A percentile compares a stretch with the other conserved stretches of the same genome.
Evolutionary conservation across 768 basidiomycete genomes (phyloP).

Genomic region (Tubosaeta brunneosetosa): DNA sequence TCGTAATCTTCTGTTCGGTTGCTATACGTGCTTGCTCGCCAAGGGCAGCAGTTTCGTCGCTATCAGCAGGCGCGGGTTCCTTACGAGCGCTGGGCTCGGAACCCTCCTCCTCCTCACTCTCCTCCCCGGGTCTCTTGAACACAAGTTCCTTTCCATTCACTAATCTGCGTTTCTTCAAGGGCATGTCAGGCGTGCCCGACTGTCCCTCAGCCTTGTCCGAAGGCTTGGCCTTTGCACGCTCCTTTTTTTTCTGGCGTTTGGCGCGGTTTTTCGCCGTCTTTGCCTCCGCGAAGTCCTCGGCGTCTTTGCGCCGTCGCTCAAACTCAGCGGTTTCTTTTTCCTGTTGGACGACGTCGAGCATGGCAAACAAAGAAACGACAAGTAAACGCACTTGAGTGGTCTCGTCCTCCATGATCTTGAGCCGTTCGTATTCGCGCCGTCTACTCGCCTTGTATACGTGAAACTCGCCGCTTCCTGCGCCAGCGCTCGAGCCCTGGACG

Average conservation of each 20-base stretch:
- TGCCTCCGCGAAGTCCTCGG: constrained; percentile 67
- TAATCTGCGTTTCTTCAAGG: constrained; percentile 75
- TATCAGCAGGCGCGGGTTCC: not conserved
- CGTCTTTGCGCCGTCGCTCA: constrained; percentile 64
- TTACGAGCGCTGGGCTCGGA: not conserved
- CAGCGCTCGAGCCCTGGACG: constrained; percentile 95
- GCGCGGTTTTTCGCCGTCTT: constrained; percentile 96
- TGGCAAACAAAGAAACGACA: not conserved
- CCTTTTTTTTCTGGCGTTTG: constrained; percentile 92
- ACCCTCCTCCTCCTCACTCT: constrained; percentile 35
- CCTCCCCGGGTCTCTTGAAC: constrained; percentile 52
- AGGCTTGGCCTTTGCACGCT: constrained; percentile 48
- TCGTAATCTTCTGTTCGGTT: constrained; percentile 38
- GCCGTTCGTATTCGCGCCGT: constrained; percentile 89
- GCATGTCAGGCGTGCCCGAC: constrained; percentile 32
- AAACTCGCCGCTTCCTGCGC: constrained; percentile 96
- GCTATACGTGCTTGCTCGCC: constrained; percentile 21
- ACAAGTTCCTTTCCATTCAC: constrained; percentile 72
- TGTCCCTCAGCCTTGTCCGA: constrained; percentile 24
- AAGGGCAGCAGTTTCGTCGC: constrained; percentile 1
- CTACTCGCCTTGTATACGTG: constrained; percentile 97
- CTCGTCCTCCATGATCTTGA: constrained; percentile 86
- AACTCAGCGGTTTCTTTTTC: constrained; percentile 71
- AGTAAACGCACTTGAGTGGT: constrained; percentile 56
- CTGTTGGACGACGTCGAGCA: constrained; percentile 35